Evolutionary conservation across 192 early-diverging fungal genomes (phyloP).

Genomic region (Piromyces finnis): DNA sequence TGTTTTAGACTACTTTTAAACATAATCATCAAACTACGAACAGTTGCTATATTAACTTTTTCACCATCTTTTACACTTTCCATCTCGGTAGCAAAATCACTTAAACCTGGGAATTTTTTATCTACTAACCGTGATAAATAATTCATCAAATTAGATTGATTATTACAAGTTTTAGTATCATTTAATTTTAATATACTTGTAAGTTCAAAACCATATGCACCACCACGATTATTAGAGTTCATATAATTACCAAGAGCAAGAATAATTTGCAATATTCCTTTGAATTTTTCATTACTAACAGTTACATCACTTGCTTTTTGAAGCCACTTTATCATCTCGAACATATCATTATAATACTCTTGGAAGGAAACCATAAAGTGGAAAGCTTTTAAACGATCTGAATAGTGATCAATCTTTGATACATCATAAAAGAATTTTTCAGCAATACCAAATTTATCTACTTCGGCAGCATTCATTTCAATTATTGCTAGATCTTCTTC

Average conservation of each 20-base stretch:
- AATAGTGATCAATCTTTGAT: not conserved
- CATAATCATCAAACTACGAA: not conserved
- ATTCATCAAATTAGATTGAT: not conserved
- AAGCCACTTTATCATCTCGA: not conserved
- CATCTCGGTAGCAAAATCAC: not conserved
- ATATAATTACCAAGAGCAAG: slow-evolving; percentile 1
- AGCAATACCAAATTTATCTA: not conserved
- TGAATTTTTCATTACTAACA: not conserved
- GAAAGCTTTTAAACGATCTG: not conserved
- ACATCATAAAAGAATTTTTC: not conserved
- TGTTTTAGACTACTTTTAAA: not conserved
- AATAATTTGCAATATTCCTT: not conserved
- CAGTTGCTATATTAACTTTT: not conserved
- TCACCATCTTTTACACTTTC: not conserved
- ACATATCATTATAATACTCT: not conserved
- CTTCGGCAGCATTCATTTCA: not conserved
- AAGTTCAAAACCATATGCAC: not conserved
- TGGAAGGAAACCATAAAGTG: not conserved
- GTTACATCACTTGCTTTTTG: not conserved
- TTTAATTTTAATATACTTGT: not conserved
- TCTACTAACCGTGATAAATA: not conserved
- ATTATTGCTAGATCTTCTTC: not conserved
- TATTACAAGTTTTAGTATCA: not conserved
- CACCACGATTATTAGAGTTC: slow-evolving; percentile 1
- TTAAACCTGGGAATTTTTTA: not conserved